These are phyloP conservation scores for Citrullus amarus DNA, from an alignment of 306 rosid genomes.

Conservation along the genomic window DNA sequence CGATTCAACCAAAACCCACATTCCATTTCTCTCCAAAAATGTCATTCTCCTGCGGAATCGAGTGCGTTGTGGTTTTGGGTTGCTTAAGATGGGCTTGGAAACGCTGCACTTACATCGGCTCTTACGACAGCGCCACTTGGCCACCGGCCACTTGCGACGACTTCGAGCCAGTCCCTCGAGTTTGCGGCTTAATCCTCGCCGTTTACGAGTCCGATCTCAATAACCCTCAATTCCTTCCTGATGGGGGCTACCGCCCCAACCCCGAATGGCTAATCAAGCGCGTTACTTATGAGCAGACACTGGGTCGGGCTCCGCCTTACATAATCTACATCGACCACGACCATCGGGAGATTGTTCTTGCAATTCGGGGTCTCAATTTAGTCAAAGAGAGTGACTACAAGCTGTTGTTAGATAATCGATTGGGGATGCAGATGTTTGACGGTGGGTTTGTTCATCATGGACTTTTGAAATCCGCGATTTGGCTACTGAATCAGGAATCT, in stretches of 20 bases:
- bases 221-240: constrained; percentile 20
- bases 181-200: constrained; percentile 76
- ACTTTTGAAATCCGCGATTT: constrained; percentile 58
- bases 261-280: constrained; percentile 59
- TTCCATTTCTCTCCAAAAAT: constrained; percentile 12
- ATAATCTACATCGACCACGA: constrained; percentile 64
- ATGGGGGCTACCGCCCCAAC: constrained; percentile 41
- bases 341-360: constrained; percentile 58
- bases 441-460: constrained; percentile 89
- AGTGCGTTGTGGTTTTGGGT: constrained; percentile 59
- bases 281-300: constrained; percentile 37
- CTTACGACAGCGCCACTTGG: constrained; percentile 82
- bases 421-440: constrained; percentile 81
- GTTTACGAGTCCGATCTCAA: constrained; percentile 69
- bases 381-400: constrained; percentile 65
- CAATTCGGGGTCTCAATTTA: constrained; percentile 70
- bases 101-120: constrained; percentile 80
- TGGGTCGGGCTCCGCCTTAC: constrained; percentile 64
- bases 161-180: constrained; percentile 58
- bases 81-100: constrained; percentile 86
- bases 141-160: constrained; percentile 49
- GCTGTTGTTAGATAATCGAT: constrained; percentile 38
- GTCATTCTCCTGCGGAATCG: constrained; percentile 69
- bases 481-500: constrained; percentile 65
- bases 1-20: neutral